A percentile compares a stretch with the other conserved stretches of the same genome.
Conservation (phyloP, 768 basidiomycete species). For the Hortiboletus campestris region DNA sequence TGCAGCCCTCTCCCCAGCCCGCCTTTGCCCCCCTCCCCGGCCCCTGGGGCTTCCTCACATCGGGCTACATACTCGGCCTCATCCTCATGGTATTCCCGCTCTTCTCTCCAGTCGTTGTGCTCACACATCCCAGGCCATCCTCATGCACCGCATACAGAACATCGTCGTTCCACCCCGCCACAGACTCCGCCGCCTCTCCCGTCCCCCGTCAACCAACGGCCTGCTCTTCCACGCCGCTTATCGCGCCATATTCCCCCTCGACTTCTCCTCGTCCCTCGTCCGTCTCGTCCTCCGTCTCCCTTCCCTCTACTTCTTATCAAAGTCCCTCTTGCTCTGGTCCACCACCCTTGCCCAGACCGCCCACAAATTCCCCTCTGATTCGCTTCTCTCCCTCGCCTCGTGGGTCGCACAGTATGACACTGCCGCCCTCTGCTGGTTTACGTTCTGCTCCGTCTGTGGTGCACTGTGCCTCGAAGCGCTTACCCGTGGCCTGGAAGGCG, state of each 20-base stretch:
- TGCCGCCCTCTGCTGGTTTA: slow-evolving; percentile 68
- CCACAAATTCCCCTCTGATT: slow-evolving; percentile 37
- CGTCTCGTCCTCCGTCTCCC: slow-evolving; percentile 61
- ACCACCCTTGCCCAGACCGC: slow-evolving; percentile 59
- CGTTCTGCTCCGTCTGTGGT: slow-evolving; percentile 65
- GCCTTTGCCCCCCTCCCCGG: slow-evolving; percentile 43
- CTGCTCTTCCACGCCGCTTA: slow-evolving; percentile 28
- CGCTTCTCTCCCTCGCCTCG: slow-evolving; percentile 36
- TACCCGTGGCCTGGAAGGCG: slow-evolving; percentile 65
- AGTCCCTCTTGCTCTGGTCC: slow-evolving; percentile 56
- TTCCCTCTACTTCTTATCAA: slow-evolving; percentile 58
- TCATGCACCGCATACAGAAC: slow-evolving; percentile 76
- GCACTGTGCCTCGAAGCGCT: slow-evolving; percentile 66
- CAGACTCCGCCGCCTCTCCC: slow-evolving; percentile 10
- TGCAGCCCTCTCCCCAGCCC: not conserved
- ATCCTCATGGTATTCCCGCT: slow-evolving; percentile 53
- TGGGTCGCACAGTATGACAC: slow-evolving; percentile 55
- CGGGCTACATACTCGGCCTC: slow-evolving; percentile 67
- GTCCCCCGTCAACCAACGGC: slow-evolving; percentile 26
- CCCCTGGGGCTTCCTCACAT: slow-evolving; percentile 71
- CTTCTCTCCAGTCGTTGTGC: not conserved
- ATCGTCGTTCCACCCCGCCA: slow-evolving; percentile 66
- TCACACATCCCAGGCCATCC: slow-evolving; percentile 47
- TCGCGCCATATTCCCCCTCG: slow-evolving; percentile 55
- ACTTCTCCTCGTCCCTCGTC: slow-evolving; percentile 58